These are phyloP conservation scores for Tolypocladium nubicola DNA, from an alignment of 2,329 filamentous ascomycete species.

Conservation along the genomic window DNA sequence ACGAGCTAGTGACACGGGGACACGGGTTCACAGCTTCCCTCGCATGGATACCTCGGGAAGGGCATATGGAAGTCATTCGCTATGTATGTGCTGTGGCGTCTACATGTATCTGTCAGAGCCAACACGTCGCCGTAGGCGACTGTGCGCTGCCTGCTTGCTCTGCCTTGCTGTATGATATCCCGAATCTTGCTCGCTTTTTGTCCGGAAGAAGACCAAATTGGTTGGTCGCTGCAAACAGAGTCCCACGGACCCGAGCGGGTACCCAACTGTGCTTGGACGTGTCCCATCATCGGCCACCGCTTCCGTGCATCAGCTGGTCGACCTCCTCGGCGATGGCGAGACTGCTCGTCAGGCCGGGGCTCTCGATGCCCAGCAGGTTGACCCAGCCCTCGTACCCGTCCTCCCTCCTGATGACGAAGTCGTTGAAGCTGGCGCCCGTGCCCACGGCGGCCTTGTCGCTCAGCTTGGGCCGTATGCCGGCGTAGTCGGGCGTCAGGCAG, in stretches of 20 bases:
- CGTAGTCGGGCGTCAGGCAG: conserved; percentile 71
- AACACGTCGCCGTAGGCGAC: not conserved
- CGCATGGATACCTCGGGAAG: conserved; percentile 3
- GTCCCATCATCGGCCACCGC: not conserved
- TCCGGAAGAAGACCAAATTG: not conserved
- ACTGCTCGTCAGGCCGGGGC: conserved; percentile 78
- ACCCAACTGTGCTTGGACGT: not conserved
- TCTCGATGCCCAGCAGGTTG: conserved; percentile 87
- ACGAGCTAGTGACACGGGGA: not conserved
- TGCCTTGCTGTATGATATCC: conserved; percentile 3
- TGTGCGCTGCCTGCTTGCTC: not conserved
- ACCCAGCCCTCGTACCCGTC: conserved; percentile 74
- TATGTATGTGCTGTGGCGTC: not conserved
- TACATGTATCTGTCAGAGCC: not conserved
- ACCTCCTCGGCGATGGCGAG: conserved; percentile 81
- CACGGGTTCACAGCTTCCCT: not conserved
- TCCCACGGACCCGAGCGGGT: not conserved
- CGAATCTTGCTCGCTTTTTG: conserved; percentile 3
- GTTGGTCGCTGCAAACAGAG: not conserved
- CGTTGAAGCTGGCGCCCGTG: conserved; percentile 60
- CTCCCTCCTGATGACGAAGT: conserved; percentile 74
- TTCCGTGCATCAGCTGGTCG: conserved; percentile 34
- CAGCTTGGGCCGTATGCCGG: conserved; percentile 84
- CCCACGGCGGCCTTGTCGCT: conserved; percentile 47
- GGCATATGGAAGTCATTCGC: conserved; percentile 1